A percentile compares a stretch with the other conserved stretches of the same genome.
These are phyloP conservation scores for Zalaria obscura DNA, from an alignment of 2,329 filamentous ascomycete species.

Conservation along the genomic window DNA sequence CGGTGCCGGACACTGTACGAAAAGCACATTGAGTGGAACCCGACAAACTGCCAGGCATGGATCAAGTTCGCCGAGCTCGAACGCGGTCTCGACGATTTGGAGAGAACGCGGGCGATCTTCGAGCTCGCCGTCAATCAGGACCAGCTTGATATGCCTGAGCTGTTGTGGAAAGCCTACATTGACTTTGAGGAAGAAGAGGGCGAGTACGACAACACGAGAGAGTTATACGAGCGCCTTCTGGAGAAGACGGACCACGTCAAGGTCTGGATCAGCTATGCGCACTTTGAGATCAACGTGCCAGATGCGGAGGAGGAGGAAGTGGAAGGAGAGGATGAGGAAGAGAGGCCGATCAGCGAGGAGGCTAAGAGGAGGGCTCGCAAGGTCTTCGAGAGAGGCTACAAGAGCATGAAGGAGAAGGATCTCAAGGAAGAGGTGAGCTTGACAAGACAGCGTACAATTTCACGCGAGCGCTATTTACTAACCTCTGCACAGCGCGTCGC, in stretches of 20 bases:
- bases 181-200: constrained; percentile 96
- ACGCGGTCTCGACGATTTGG: constrained; percentile 76
- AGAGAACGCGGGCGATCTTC: constrained; percentile 79
- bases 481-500: constrained; percentile 49
- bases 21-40: constrained; percentile 87
- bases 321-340: constrained; percentile 42
- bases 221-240: constrained; percentile 78
- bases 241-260: constrained; percentile 97
- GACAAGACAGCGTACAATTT: constrained; percentile 10
- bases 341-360: constrained; percentile 55
- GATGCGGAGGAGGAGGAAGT: constrained; percentile 51
- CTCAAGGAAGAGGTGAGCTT: constrained; percentile 67
- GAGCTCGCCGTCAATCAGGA: constrained; percentile 76
- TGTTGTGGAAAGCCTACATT: constrained; percentile 96
- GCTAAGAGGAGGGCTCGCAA: constrained; percentile 71
- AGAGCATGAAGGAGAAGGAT: constrained; percentile 75
- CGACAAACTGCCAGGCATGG: constrained; percentile 85
- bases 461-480: too few species aligned
- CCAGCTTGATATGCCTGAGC: constrained; percentile 87
- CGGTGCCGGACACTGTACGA: constrained; percentile 84
- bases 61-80: constrained; percentile 93
- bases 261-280: constrained; percentile 98
- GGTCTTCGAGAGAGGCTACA: constrained; percentile 75
- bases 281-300: constrained; percentile 91
- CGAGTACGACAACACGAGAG: constrained; percentile 71